Conservation (phyloP, 371 early-diverging fungal genomes). For the Mucor indicus region DNA sequence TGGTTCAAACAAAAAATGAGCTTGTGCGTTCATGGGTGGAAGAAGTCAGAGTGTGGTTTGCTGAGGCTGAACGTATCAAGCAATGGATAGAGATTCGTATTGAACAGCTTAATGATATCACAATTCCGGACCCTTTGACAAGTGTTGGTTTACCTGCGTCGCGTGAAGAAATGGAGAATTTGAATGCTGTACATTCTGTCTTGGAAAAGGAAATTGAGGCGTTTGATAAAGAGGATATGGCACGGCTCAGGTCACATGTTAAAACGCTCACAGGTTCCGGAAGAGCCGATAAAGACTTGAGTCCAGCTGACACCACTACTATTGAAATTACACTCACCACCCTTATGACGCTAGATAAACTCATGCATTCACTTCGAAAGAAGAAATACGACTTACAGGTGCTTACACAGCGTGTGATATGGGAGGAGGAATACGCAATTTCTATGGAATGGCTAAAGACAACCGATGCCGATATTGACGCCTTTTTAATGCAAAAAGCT, state of each 20-base stretch:
- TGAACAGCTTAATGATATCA: constrained; percentile 28
- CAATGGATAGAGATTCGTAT: constrained; percentile 45
- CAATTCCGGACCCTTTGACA: constrained; percentile 21
- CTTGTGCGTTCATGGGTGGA: constrained; percentile 48
- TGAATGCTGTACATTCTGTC: constrained; percentile 32
- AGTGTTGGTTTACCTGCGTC: constrained; percentile 15
- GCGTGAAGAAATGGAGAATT: constrained; percentile 25
- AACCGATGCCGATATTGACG: constrained; percentile 26
- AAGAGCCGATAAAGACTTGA: constrained; percentile 38
- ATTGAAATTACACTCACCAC: constrained; percentile 54
- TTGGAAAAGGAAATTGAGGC: constrained; percentile 46
- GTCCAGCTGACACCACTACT: constrained; percentile 55
- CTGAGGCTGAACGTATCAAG: constrained; percentile 40
- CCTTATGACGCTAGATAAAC: constrained; percentile 38
- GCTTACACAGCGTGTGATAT: constrained; percentile 34
- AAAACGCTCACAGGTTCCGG: constrained; percentile 40
- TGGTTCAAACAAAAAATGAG: constrained; percentile 26
- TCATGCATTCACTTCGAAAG: constrained; percentile 32
- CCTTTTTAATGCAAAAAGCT: constrained; percentile 28
- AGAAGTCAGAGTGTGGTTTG: constrained; percentile 44
- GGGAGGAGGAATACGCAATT: constrained; percentile 45
- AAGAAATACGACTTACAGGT: constrained; percentile 36
- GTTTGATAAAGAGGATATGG: constrained; percentile 52
- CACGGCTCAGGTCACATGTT: constrained; percentile 52
- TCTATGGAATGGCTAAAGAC: constrained; percentile 31